Percentiles rank a stretch among this genome's conserved stretches.
phyloP scores from a whole-genome alignment of 495 filamentous ascomycete species.

The Aspergillus ostianus region DNA sequence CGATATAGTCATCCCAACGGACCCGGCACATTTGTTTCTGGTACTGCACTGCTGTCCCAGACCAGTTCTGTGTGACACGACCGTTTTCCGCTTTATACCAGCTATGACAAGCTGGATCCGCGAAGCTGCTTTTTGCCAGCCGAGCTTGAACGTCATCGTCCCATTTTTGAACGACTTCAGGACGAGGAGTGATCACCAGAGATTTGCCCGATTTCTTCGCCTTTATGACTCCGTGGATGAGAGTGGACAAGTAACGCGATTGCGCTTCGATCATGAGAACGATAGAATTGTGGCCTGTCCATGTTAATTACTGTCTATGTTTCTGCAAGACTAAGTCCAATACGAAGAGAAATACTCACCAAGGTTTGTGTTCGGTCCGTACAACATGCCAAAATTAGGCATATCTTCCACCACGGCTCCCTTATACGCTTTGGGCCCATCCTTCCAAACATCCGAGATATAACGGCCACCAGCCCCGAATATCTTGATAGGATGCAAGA shows the following conservation, averaged over 20 bases:
- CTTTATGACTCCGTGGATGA: conserved; percentile 40
- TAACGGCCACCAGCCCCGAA: conserved; percentile 41
- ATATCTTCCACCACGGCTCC: conserved; percentile 48
- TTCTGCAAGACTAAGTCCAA: too few species aligned
- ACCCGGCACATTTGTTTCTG: conserved; percentile 43
- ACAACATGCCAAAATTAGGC: conserved; percentile 59
- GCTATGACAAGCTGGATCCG: conserved; percentile 51
- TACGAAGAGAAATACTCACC: conserved; percentile 21
- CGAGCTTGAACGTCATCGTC: conserved; percentile 46
- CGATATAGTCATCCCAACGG: conserved; percentile 48
- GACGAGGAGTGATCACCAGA: conserved; percentile 39
- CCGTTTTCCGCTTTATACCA: conserved; percentile 58
- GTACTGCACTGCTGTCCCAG: conserved; percentile 49
- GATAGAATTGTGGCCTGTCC: conserved; percentile 49
- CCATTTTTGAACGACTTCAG: conserved; percentile 34
- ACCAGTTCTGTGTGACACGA: conserved; percentile 58
- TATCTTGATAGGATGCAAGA: conserved; percentile 54
- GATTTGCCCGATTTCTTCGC: conserved; percentile 35
- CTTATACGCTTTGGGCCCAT: conserved; percentile 44
- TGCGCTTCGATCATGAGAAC: conserved; percentile 63
- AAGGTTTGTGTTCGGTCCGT: conserved; percentile 58
- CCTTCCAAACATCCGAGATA: conserved; percentile 49
- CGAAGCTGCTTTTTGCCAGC: conserved; percentile 45
- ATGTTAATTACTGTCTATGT: not conserved
- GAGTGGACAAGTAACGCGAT: conserved; percentile 47